Conservation (phyloP, 495 filamentous ascomycete genomes). For the Podospora bellae-mahoneyi region DNA sequence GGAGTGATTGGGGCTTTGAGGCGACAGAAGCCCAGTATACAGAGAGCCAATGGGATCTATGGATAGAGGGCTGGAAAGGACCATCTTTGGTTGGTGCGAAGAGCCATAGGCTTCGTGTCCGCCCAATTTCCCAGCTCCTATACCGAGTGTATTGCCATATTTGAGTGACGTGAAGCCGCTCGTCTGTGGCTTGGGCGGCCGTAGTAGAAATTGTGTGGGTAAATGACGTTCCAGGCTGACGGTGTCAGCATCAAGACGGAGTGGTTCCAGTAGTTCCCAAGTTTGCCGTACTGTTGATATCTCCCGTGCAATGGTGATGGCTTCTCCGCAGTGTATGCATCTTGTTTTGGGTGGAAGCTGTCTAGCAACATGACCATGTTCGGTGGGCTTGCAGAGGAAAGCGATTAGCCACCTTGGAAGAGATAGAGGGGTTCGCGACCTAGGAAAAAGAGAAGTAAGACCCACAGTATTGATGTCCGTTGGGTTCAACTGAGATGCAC, state of each 20-base stretch:
- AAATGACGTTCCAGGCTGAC: conserved; percentile 38
- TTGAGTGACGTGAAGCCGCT: conserved; percentile 18
- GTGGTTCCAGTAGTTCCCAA: conserved; percentile 34
- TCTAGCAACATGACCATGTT: conserved; percentile 14
- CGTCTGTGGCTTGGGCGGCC: conserved; percentile 29
- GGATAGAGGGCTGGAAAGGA: neutral
- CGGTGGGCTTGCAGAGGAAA: conserved; percentile 19
- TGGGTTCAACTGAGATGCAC: conserved; percentile 32
- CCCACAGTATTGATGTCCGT: conserved; percentile 21
- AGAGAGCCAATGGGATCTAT: neutral
- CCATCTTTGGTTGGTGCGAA: neutral
- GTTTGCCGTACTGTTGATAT: conserved; percentile 28
- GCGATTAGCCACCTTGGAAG: neutral
- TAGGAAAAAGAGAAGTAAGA: neutral
- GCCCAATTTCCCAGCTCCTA: neutral
- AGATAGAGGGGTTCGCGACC: neutral
- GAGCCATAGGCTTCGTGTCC: neutral
- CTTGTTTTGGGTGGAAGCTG: conserved; percentile 27
- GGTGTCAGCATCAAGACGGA: conserved; percentile 34
- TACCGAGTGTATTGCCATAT: conserved; percentile 13
- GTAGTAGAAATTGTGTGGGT: conserved; percentile 32
- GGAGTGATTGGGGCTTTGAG: conserved; percentile 5
- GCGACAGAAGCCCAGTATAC: conserved; percentile 9
- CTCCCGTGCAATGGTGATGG: conserved; percentile 33
- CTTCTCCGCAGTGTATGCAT: conserved; percentile 30